Conservation (phyloP, 2,329 filamentous ascomycete genomes). For the Thelonectria rubi region DNA sequence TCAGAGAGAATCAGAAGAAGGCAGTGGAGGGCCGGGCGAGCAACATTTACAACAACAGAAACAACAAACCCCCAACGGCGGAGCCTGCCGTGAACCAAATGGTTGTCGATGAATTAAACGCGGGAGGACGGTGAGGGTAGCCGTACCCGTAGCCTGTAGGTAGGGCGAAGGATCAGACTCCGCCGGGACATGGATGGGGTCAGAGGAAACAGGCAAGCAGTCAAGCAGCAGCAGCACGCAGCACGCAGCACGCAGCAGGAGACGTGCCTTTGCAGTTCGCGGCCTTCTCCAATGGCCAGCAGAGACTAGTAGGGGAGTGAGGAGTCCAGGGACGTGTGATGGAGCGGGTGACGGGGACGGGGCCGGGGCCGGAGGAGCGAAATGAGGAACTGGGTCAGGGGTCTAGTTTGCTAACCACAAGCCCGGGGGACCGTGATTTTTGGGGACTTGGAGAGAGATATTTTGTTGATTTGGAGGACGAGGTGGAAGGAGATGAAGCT, state of each 20-base stretch:
- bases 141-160: not conserved
- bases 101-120: constrained; percentile 41
- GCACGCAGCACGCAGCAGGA: constrained; percentile 20
- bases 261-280: constrained; percentile 34
- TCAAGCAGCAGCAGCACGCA: too few relatives aligned
- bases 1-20: constrained; percentile 12
- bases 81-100: constrained; percentile 38
- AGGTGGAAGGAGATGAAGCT: not conserved
- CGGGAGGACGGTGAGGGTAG: constrained; percentile 37
- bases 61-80: constrained; percentile 21
- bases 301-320: constrained; percentile 30
- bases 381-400: constrained; percentile 41
- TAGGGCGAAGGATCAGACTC: constrained; percentile 42
- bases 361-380: constrained; percentile 35
- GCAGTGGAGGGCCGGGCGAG: constrained; percentile 15
- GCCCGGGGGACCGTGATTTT: constrained; percentile 32
- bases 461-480: constrained; percentile 22
- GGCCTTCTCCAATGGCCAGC: constrained; percentile 17
- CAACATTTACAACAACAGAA: constrained; percentile 30
- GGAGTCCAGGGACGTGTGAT: constrained; percentile 36
- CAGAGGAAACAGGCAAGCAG: constrained; percentile 31
- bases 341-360: constrained; percentile 43
- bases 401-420: constrained; percentile 40
- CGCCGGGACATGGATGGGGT: constrained; percentile 39
- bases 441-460: constrained; percentile 33